Evolutionary conservation across 768 basidiomycete genomes (phyloP).

Genomic region (Hygrocybe punicea): DNA sequence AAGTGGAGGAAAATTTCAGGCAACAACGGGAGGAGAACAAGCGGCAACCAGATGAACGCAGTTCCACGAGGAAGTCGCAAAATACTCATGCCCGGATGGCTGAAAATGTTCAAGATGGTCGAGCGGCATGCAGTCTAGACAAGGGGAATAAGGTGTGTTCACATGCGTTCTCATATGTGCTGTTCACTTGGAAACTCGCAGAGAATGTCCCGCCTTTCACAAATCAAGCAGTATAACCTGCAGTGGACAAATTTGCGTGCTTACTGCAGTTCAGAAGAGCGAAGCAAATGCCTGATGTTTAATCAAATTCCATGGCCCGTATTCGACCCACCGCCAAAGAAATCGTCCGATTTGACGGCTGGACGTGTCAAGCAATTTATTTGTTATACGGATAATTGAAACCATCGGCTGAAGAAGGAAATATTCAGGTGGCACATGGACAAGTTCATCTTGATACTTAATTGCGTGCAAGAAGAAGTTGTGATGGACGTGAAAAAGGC

Average conservation of each 20-base stretch:
- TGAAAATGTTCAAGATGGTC: background rate
- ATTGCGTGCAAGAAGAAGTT: background rate
- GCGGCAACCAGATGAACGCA: background rate
- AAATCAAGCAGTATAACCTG: background rate
- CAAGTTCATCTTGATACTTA: background rate
- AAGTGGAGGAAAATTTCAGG: background rate
- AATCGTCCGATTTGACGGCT: background rate
- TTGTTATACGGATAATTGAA: background rate
- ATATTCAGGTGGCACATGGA: background rate
- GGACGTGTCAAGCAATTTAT: background rate
- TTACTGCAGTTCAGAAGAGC: background rate
- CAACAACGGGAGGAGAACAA: background rate
- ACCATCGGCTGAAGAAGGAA: background rate
- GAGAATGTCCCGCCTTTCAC: background rate
- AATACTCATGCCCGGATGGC: no score
- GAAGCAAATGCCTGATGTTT: background rate
- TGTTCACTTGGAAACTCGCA: background rate
- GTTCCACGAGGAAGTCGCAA: no score
- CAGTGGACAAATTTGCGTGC: background rate
- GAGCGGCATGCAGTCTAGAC: background rate
- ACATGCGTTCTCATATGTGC: background rate
- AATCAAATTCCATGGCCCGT: background rate
- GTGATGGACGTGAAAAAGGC: background rate
- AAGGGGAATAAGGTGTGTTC: background rate
- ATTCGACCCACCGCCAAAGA: background rate